phyloP scores from a whole-genome alignment of 495 filamentous ascomycete species.

The Podospora pseudocomata region DNA sequence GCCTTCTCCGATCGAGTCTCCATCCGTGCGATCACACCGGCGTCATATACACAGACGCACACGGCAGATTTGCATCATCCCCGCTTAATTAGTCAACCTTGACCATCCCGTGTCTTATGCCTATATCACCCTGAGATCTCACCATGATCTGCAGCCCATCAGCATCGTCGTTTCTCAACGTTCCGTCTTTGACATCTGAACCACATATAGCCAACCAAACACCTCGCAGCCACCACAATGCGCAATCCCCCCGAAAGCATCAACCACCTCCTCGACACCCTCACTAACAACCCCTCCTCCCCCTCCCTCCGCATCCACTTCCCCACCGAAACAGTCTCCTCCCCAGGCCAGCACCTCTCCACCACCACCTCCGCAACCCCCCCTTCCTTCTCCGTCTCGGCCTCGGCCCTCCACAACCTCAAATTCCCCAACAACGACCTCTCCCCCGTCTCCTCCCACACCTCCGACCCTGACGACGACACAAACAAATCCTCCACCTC shows the following conservation, averaged over 20 bases:
- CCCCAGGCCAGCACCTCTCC: conserved; percentile 20
- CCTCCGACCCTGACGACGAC: neutral
- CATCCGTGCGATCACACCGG: neutral
- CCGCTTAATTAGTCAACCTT: neutral
- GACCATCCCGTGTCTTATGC: neutral
- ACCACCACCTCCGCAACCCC: conserved; percentile 12
- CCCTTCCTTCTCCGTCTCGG: conserved; percentile 26
- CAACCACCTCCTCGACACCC: conserved; percentile 17
- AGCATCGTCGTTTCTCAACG: neutral
- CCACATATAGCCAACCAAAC: neutral
- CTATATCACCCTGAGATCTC: neutral
- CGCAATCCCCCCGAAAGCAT: conserved; percentile 14
- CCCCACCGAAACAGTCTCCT: conserved; percentile 20
- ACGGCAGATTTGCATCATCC: conserved; percentile 5
- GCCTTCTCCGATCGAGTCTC: neutral
- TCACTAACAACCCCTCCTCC: conserved; percentile 12
- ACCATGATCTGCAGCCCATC: neutral
- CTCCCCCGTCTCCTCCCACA: conserved; percentile 17
- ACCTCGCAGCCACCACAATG: neutral
- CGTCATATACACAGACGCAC: neutral
- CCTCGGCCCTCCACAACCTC: conserved; percentile 22
- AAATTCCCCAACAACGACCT: conserved; percentile 26
- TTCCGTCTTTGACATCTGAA: neutral
- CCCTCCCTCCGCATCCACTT: conserved; percentile 30
- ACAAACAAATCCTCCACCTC: neutral